Base-by-base conservation (phyloP, 352 stramenopile genomes). In the Globisporangium recalcitrans region DNA sequence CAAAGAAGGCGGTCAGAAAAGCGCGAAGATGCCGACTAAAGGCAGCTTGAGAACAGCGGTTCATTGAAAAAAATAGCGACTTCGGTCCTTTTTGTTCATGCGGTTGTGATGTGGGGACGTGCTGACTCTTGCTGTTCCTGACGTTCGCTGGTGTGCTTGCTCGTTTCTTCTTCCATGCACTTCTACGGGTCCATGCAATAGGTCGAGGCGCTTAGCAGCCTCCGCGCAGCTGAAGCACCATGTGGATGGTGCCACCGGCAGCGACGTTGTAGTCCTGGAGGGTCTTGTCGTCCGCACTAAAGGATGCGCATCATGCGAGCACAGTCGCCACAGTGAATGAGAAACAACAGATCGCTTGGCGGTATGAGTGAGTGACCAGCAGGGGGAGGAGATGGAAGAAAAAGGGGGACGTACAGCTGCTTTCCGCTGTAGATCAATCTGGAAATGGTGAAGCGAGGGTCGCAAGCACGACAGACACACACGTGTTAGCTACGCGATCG, bases 361-460 rank as follows among this genome's bases (percentile, higher is more conserved):
- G 46, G 21, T 29, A 14, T 29, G 14, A 1, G 42, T 14, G 5
- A 52, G 9, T 27, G 46, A 21, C 2, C 44, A 51, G 46, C 21
- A 29, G n/a, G n/a, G n/a, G n/a, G n/a, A n/a, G n/a, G n/a, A 52
- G 21, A 34, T 19, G 14, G 6, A 14, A 14, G 24, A 53, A 24
- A 21, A 16, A 5, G 42, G 22, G 6, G 22, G 22, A 59, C 36
- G 10, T 58, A 88, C 72, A 99, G 80, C 72, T 99, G 96, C 75
- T 99, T 99, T 65, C 97, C 97, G 51, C 91, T 97, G 79, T 98
- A 98, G 77, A 99, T 99, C 52, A 99, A 87, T 78, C 94, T 80
- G 63, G 46, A 6, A 13, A 51, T 21, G 44, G 13, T 8, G 10
- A 27, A 9, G 44, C 3, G n/a, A 19, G 44, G 9, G 19, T n/a